Evolutionary conservation across 805 yeast species (phyloP).

Genomic region (Hanseniaspora guilliermondii): DNA sequence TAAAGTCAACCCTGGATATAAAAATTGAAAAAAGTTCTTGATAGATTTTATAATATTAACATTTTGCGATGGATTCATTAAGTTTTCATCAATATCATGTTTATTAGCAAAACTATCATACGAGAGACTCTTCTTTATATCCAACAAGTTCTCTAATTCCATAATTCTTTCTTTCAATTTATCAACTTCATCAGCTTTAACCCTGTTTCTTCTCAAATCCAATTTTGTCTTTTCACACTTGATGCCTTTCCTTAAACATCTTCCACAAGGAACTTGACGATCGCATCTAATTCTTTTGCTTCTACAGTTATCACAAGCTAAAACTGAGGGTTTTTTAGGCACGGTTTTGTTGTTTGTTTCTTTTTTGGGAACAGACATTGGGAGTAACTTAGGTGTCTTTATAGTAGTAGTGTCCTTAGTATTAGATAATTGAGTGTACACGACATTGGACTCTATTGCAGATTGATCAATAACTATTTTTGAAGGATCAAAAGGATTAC

Average conservation of each 20-base stretch:
- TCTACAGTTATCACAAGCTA: conserved; percentile 28
- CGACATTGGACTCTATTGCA: background rate
- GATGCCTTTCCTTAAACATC: conserved; percentile 33
- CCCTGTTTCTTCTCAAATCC: conserved; percentile 42
- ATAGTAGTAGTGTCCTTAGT: background rate
- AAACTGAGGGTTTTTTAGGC: background rate
- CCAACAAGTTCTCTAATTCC: conserved; percentile 18
- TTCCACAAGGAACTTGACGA: conserved; percentile 37
- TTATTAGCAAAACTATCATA: conserved; percentile 16
- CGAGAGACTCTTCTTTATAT: conserved; percentile 15
- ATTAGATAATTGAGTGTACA: background rate
- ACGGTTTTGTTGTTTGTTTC: conserved; percentile 16
- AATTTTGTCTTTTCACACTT: conserved; percentile 37
- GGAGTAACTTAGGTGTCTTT: background rate
- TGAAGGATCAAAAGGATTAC: background rate
- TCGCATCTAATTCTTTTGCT: conserved; percentile 37
- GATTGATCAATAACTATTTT: background rate
- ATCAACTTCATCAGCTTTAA: conserved; percentile 39
- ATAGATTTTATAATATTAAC: conserved; percentile 24
- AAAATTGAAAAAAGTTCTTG: conserved; percentile 44
- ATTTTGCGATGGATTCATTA: conserved; percentile 21
- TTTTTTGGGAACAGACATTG: background rate
- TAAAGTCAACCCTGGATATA: conserved; percentile 51
- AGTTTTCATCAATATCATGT: background rate
- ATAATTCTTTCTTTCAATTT: conserved; percentile 26